A percentile compares a stretch with the other conserved stretches of the same genome.
Conservation (phyloP, 2,329 filamentous ascomycete species). For the Cladophialophora chaetospira region DNA sequence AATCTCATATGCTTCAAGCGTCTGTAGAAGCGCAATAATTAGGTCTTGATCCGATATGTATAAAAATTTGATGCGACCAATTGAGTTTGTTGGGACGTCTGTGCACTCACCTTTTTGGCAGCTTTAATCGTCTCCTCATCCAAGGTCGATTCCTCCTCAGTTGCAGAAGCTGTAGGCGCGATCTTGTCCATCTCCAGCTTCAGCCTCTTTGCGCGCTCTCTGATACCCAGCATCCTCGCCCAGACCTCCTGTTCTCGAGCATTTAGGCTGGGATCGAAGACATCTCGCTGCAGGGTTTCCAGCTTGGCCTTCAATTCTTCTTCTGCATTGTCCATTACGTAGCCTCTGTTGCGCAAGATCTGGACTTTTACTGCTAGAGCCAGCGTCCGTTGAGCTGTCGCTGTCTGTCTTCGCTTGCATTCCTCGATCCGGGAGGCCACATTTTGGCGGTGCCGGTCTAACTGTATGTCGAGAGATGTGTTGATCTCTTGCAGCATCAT, state of each 20-base stretch:
- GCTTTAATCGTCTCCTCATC: conserved; percentile 62
- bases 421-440: conserved; percentile 61
- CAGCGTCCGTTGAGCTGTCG: conserved; percentile 62
- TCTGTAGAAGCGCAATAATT: conserved; percentile 37
- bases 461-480: conserved; percentile 59
- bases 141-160: conserved; percentile 45
- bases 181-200: conserved; percentile 61
- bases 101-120: conserved; percentile 58
- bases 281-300: conserved; percentile 57
- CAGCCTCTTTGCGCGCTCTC: conserved; percentile 60
- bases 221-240: conserved; percentile 65
- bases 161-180: conserved; percentile 44
- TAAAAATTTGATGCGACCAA: not conserved
- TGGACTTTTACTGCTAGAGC: conserved; percentile 66
- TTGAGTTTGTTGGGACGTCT: not conserved
- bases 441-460: conserved; percentile 62
- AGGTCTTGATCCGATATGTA: not conserved
- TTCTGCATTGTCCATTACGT: conserved; percentile 65
- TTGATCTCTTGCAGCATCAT: conserved; percentile 66
- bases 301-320: conserved; percentile 65
- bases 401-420: conserved; percentile 60
- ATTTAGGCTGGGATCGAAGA: conserved; percentile 62
- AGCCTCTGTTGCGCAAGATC: conserved; percentile 63
- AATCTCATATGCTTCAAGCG: conserved; percentile 53
- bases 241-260: conserved; percentile 67